Conservation (phyloP, 2,329 filamentous ascomycete species). For the Fusarium sp. region DNA sequence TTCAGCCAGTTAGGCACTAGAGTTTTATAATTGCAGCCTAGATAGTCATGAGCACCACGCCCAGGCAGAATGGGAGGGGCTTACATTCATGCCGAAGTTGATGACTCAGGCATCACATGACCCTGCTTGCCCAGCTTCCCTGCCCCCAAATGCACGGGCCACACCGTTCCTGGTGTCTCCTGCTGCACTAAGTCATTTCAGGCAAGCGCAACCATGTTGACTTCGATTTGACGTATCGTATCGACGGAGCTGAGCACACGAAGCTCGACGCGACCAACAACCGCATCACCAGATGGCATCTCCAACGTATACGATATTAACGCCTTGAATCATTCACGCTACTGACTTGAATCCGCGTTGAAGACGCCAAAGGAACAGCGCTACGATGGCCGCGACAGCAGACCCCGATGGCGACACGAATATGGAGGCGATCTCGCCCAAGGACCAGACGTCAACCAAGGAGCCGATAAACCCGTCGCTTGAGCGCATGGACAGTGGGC, state of each 20-base stretch:
- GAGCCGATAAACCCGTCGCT: constrained; percentile 41
- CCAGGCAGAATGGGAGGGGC: background rate
- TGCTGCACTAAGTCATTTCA: constrained; percentile 1
- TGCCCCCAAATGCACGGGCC: constrained; percentile 27
- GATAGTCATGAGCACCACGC: background rate
- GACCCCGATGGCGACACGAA: constrained; percentile 35
- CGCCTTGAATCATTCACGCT: constrained; percentile 1
- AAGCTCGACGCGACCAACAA: constrained; percentile 25
- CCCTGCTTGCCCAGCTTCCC: constrained; percentile 1
- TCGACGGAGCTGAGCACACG: constrained; percentile 14
- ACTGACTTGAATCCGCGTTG: background rate
- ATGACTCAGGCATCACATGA: constrained; percentile 37
- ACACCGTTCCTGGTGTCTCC: constrained; percentile 25
- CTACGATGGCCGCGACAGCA: constrained; percentile 45
- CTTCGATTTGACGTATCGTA: constrained; percentile 35
- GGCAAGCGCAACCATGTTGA: constrained; percentile 13
- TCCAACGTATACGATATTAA: constrained; percentile 15
- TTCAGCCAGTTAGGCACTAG: background rate
- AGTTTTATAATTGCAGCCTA: background rate
- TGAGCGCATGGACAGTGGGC: constrained; percentile 49
- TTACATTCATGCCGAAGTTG: background rate
- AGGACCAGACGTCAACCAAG: constrained; percentile 43
- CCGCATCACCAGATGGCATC: constrained; percentile 35
- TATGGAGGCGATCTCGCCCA: constrained; percentile 47
- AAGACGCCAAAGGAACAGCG: constrained; percentile 2